Evolutionary conservation across 78 protist genomes (phyloP).

Genomic region (Dictyostelium firmibasis): DNA sequence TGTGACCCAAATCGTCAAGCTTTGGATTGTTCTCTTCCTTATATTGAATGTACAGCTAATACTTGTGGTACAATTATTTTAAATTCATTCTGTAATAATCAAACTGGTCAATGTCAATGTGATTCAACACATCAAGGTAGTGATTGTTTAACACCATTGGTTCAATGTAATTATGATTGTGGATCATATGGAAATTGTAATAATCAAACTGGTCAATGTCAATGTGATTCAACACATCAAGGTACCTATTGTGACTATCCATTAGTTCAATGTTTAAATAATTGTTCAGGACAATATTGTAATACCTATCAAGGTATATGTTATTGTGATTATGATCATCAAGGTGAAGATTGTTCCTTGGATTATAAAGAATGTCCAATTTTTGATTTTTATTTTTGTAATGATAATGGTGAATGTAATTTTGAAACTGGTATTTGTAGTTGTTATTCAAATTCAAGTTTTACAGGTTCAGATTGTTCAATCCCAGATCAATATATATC

Average conservation of each 20-base stretch:
- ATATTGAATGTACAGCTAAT: background rate
- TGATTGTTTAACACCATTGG: background rate
- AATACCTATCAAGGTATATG: background rate
- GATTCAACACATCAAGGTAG: background rate
- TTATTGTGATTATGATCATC: background rate
- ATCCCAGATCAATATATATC: background rate
- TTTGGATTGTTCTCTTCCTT: background rate
- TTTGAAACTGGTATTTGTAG: background rate
- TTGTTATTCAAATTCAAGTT: background rate
- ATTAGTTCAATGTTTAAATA: background rate
- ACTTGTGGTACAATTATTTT: background rate
- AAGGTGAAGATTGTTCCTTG: background rate
- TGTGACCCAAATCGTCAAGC: background rate
- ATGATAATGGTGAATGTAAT: background rate
- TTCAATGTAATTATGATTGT: background rate
- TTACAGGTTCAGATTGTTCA: background rate
- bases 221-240: background rate
- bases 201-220: background rate
- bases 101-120: background rate
- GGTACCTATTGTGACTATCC: background rate
- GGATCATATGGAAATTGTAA: background rate
- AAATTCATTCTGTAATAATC: background rate
- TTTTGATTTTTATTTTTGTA: background rate
- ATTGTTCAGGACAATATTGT: background rate
- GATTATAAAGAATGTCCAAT: background rate